Evolutionary conservation across 768 basidiomycete species (phyloP), one percentile per base, ranked within the genome.

Genomic region (Lactarius quietus): DNA sequence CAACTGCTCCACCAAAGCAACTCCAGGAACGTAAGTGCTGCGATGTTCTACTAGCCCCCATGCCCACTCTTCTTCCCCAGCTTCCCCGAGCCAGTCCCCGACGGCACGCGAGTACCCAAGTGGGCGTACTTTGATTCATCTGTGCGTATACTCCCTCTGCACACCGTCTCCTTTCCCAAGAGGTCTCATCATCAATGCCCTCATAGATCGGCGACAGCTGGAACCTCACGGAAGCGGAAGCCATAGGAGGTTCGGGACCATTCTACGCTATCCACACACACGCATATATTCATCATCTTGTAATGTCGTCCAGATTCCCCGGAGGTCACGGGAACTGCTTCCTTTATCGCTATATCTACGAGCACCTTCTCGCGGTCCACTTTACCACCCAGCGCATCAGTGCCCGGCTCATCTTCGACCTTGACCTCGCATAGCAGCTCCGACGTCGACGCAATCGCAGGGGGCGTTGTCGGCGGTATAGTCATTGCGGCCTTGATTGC

Each of bases 381-480:
- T 10, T 8, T n/a, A 14, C 39, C 53, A 6, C 18, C 59, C n/a
- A 15, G 15, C 26, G 23, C 35, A 20, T 20, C 33, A 20, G 26
- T 35, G 33, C 1, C 36, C 8, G 17, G 15, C n/a, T 15, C 63
- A 14, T 55, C 57, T 1, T 4, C 38, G n/a, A 23, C 17, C 23
- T 48, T 35, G 53, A 31, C 57, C 28, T 39, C 33, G 0, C 23
- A 38, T 9, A n/a, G 54, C 29, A 41, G 9, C 35, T 65, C 63
- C 10, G 75, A 83, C 68, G 78, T 82, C 3, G 85, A 85, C 2
- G 84, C 83, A 23, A 87, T 88, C 36, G 84, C 82, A 1, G 87
- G 87, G 51, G 86, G 87, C 20, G 82, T 84, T 8, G 77, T 86
- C 12, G 85, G 84, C 6, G 84, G 82, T 18, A 64, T 88, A 0